Conservation (phyloP, 805 yeast genomes). For the Ogataea ganodermae region DNA sequence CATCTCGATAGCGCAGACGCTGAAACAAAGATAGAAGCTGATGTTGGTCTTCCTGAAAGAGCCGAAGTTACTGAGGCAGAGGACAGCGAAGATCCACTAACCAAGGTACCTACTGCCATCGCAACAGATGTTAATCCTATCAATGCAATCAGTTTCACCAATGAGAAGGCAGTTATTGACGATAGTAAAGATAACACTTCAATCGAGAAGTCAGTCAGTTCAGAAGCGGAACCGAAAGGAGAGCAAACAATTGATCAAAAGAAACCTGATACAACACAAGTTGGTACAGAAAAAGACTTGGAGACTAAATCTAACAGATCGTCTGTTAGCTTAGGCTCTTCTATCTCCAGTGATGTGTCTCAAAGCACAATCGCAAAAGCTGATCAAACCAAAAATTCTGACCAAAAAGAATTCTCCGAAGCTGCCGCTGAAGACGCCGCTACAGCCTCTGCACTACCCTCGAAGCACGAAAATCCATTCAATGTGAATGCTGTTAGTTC, state of each 20-base stretch:
- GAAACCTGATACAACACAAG: not conserved
- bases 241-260: not conserved
- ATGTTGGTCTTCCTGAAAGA: conserved; percentile 12
- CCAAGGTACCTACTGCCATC: too few species aligned
- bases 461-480: conserved; percentile 30
- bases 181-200: not conserved
- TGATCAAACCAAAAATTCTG: not conserved
- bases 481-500: conserved; percentile 13
- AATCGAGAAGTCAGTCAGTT: not conserved
- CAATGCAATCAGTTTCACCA: not conserved
- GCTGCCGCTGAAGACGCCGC: conserved; percentile 9
- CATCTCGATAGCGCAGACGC: not conserved
- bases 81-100: conserved; percentile 6
- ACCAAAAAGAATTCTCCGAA: not conserved
- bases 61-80: conserved; percentile 16
- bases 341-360: not conserved
- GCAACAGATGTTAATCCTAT: not conserved
- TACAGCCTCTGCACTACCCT: conserved; percentile 38
- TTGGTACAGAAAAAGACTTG: not conserved
- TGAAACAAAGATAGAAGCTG: not conserved
- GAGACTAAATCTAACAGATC: not conserved
- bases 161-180: not conserved
- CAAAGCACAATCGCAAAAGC: conserved; percentile 3
- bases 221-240: not conserved
- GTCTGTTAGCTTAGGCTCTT: not conserved